These are phyloP conservation scores for Coemansia sp. DNA, from an alignment of 192 early-diverging fungal species.

Conservation along the genomic window DNA sequence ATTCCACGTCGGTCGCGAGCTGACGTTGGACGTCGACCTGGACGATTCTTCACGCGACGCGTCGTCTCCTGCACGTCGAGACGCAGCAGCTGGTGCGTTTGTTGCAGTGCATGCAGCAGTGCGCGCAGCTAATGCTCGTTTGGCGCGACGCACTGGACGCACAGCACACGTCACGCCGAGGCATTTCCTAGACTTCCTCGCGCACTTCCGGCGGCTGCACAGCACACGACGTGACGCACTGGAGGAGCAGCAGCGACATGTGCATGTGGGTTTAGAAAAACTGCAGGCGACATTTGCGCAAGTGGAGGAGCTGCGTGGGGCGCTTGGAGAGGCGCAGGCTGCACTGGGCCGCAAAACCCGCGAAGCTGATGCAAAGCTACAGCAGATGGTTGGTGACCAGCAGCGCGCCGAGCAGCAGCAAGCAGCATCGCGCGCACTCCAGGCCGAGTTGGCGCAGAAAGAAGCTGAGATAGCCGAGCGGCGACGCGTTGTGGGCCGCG, in stretches of 20 bases:
- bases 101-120: slow-evolving; percentile 92
- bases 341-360: slow-evolving; percentile 84
- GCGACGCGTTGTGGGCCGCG: slow-evolving; percentile 73
- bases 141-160: slow-evolving; percentile 79
- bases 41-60: slow-evolving; percentile 76
- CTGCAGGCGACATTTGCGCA: slow-evolving; percentile 91
- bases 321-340: slow-evolving; percentile 79
- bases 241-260: slow-evolving; percentile 97
- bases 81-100: slow-evolving; percentile 86
- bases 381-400: slow-evolving; percentile 93
- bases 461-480: slow-evolving; percentile 76
- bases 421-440: slow-evolving; percentile 74
- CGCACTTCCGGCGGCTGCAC: slow-evolving; percentile 86
- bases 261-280: slow-evolving; percentile 96
- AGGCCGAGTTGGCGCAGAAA: slow-evolving; percentile 70
- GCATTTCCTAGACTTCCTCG: slow-evolving; percentile 97
- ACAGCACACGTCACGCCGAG: slow-evolving; percentile 91
- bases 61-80: slow-evolving; percentile 76
- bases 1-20: slow-evolving; percentile 97
- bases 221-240: slow-evolving; percentile 90
- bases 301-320: slow-evolving; percentile 89
- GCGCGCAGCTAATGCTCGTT: slow-evolving; percentile 78
- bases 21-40: slow-evolving; percentile 86
- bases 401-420: slow-evolving; percentile 91
- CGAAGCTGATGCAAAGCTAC: slow-evolving; percentile 93